phyloP scores from a whole-genome alignment of 805 yeast genomes.

The Debaryomyces tyrocola region DNA sequence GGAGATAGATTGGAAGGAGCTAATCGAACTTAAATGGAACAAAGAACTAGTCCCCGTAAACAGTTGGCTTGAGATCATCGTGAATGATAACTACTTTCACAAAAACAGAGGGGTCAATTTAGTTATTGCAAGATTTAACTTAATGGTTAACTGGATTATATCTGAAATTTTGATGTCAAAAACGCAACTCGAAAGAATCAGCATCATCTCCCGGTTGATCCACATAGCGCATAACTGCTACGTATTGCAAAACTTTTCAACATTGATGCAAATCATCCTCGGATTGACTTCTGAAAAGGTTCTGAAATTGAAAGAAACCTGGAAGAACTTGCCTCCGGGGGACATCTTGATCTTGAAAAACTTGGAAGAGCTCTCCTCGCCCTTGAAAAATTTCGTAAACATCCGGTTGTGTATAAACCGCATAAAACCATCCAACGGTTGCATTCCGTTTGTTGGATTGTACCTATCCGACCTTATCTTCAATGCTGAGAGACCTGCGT shows the following conservation, averaged over 20 bases:
- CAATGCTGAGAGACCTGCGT: slow-evolving; percentile 63
- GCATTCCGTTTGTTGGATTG: slow-evolving; percentile 87
- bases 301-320: slow-evolving; percentile 61
- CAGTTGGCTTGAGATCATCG: slow-evolving; percentile 80
- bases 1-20: slow-evolving; percentile 90
- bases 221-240: slow-evolving; percentile 80
- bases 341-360: slow-evolving; percentile 68
- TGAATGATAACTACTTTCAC: slow-evolving; percentile 49
- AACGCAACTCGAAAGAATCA: slow-evolving; percentile 56
- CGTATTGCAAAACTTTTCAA: slow-evolving; percentile 74
- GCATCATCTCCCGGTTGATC: slow-evolving; percentile 79
- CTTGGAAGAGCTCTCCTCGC: slow-evolving; percentile 70
- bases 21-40: slow-evolving; percentile 75
- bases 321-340: slow-evolving; percentile 71
- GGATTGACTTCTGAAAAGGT: slow-evolving; percentile 73
- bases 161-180: slow-evolving; percentile 80
- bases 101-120: slow-evolving; percentile 72
- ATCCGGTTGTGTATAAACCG: slow-evolving; percentile 64
- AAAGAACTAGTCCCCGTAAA: slow-evolving; percentile 63
- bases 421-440: slow-evolving; percentile 65
- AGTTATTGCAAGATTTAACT: slow-evolving; percentile 80
- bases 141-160: slow-evolving; percentile 88
- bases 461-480: slow-evolving; percentile 80
- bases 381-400: slow-evolving; percentile 68
- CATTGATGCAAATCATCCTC: slow-evolving; percentile 81